Percentiles rank a stretch among this genome's conserved stretches.
phyloP scores from a whole-genome alignment of 2,329 filamentous ascomycete species.

The Cercospora sesami region DNA sequence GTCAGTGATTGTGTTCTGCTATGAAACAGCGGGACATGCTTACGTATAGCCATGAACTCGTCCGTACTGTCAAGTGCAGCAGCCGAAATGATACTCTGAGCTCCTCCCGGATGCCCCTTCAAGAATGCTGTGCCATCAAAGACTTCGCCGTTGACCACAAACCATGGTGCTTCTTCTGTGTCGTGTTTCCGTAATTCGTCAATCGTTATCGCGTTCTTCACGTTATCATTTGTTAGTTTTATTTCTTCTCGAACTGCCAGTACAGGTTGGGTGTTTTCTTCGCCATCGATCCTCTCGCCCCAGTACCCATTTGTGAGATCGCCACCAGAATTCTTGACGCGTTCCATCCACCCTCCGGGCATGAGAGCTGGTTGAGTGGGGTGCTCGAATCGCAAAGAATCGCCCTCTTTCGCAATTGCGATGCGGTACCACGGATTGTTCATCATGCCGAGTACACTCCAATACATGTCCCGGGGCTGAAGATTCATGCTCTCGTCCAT shows the following conservation, averaged over 20 bases:
- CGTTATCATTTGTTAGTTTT: constrained; percentile 70
- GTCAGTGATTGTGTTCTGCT: background rate
- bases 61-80: constrained; percentile 82
- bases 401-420: constrained; percentile 67
- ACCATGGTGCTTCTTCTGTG: constrained; percentile 71
- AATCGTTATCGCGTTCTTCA: constrained; percentile 64
- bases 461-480: constrained; percentile 92
- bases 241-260: constrained; percentile 63
- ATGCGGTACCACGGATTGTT: constrained; percentile 94
- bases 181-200: constrained; percentile 72
- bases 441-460: constrained; percentile 96
- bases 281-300: constrained; percentile 69
- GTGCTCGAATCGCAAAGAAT: constrained; percentile 75
- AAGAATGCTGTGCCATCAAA: constrained; percentile 83
- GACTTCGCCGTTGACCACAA: constrained; percentile 82
- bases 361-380: constrained; percentile 78
- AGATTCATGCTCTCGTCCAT: constrained; percentile 90
- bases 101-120: constrained; percentile 80
- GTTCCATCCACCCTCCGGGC: constrained; percentile 89
- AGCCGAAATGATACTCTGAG: constrained; percentile 76
- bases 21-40: constrained; percentile 42
- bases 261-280: constrained; percentile 44
- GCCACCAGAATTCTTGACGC: constrained; percentile 78
- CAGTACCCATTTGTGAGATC: constrained; percentile 79
- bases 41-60: constrained; percentile 89